Evolutionary conservation across 768 basidiomycete species (phyloP).

Genomic region (Tulasnella sp.): DNA sequence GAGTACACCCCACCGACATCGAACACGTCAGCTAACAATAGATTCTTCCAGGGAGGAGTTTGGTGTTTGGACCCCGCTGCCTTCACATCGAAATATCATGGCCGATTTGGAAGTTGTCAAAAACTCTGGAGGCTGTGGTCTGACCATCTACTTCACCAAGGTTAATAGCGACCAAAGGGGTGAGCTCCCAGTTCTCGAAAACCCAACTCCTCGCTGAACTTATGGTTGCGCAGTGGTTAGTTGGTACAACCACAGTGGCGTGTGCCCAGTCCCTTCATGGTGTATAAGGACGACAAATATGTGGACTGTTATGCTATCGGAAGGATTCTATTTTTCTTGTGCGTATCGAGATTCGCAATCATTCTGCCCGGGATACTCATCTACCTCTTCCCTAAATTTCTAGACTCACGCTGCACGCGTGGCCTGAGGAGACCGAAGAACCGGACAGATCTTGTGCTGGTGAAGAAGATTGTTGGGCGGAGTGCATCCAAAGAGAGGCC

Average conservation of each 20-base stretch:
- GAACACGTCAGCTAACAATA: neutral
- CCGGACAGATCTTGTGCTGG: neutral
- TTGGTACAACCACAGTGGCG: neutral
- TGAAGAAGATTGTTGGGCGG: neutral
- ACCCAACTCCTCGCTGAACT: neutral
- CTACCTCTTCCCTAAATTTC: neutral
- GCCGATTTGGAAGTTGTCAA: constrained; percentile 87
- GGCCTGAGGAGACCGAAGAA: neutral
- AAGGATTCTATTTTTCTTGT: neutral
- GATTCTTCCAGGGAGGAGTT: constrained; percentile 77
- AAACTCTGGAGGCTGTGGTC: constrained; percentile 76
- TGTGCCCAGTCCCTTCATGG: neutral
- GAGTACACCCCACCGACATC: constrained; percentile 36
- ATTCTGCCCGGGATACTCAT: neutral
- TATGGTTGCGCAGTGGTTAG: neutral
- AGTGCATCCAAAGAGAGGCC: neutral
- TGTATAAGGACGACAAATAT: neutral
- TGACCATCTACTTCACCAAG: constrained; percentile 95
- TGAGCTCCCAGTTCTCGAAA: neutral
- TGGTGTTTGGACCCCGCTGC: constrained; percentile 91
- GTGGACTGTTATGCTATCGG: neutral
- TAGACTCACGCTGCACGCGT: neutral
- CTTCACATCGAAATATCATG: constrained; percentile 90
- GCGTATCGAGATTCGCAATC: neutral
- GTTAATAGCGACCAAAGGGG: neutral